phyloP scores from a whole-genome alignment of 1,139 yeast species.

The Arxiozyma slooffiae region DNA sequence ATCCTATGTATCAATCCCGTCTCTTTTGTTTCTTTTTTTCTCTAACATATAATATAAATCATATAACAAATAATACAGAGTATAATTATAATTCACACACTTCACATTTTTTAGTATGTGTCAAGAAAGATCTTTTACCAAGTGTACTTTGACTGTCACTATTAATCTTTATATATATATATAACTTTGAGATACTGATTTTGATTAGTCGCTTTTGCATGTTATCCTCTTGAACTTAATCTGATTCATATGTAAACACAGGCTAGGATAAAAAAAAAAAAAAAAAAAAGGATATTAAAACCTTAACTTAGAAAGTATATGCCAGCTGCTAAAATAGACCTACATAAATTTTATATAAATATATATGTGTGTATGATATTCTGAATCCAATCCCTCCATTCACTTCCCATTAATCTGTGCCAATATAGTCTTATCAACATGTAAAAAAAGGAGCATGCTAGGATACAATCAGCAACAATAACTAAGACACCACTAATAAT shows the following conservation, averaged over 20 bases:
- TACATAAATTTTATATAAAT: not conserved
- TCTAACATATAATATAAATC: not conserved
- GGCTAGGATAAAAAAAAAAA: not conserved
- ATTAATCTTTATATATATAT: too few species aligned
- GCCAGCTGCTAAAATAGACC: not conserved
- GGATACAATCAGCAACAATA: constrained; percentile 29
- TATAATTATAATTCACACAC: not conserved
- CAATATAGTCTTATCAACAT: constrained; percentile 24
- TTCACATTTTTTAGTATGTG: not conserved
- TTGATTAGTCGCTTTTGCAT: too few species aligned
- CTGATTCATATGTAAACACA: too few species aligned
- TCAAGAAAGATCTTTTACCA: not conserved
- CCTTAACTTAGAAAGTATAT: not conserved
- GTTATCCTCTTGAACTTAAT: too few species aligned
- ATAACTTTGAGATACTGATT: too few species aligned
- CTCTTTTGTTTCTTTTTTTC: constrained; percentile 1
- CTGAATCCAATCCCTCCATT: not conserved
- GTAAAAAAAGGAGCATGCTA: constrained; percentile 28
- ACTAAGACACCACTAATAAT: constrained; percentile 51
- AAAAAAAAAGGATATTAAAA: too few species aligned
- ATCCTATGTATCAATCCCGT: constrained; percentile 1
- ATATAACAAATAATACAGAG: not conserved
- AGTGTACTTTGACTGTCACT: too few species aligned
- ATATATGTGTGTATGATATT: not conserved
- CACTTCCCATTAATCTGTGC: constrained; percentile 10